Conservation (phyloP, 768 basidiomycete genomes). For the Gautieria morchelliformis region DNA sequence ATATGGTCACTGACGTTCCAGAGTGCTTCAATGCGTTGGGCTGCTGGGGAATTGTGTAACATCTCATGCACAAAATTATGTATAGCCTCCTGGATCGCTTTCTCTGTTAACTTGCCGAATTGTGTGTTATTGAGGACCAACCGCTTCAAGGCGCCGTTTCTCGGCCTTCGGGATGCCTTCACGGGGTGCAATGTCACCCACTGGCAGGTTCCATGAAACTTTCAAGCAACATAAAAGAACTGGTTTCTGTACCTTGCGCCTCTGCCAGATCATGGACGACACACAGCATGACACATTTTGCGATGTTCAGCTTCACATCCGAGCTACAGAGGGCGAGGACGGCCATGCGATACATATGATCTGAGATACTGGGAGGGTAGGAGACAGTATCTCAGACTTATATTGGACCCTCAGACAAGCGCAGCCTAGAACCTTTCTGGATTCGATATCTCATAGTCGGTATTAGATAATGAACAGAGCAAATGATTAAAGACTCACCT, state of each 20-base stretch:
- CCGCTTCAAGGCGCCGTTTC: slow-evolving; percentile 70
- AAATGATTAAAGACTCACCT: slow-evolving; percentile 34
- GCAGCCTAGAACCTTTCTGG: slow-evolving; percentile 61
- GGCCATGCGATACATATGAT: slow-evolving; percentile 98
- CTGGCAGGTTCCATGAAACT: slow-evolving; percentile 26
- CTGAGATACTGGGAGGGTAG: slow-evolving; percentile 56
- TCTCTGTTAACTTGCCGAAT: background rate
- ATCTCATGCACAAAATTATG: slow-evolving; percentile 81
- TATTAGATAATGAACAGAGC: slow-evolving; percentile 4
- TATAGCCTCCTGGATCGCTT: slow-evolving; percentile 65
- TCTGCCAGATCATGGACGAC: slow-evolving; percentile 94
- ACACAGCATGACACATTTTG: slow-evolving; percentile 83
- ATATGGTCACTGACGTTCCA: slow-evolving; percentile 49
- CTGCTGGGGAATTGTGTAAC: slow-evolving; percentile 67
- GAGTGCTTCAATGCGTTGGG: slow-evolving; percentile 53
- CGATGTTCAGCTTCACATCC: slow-evolving; percentile 57
- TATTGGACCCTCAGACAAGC: background rate
- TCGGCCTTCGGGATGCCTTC: slow-evolving; percentile 78
- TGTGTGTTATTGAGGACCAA: slow-evolving; percentile 19
- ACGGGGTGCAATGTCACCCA: slow-evolving; percentile 88
- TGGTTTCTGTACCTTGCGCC: slow-evolving; percentile 56
- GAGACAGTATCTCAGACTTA: background rate
- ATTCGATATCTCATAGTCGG: slow-evolving; percentile 50
- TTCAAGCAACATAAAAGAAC: background rate
- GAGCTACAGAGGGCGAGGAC: slow-evolving; percentile 84